Evolutionary conservation across 2,329 filamentous ascomycete genomes (phyloP), one percentile per base, ranked within the genome.

Genomic region (Aspergillus alliaceus): DNA sequence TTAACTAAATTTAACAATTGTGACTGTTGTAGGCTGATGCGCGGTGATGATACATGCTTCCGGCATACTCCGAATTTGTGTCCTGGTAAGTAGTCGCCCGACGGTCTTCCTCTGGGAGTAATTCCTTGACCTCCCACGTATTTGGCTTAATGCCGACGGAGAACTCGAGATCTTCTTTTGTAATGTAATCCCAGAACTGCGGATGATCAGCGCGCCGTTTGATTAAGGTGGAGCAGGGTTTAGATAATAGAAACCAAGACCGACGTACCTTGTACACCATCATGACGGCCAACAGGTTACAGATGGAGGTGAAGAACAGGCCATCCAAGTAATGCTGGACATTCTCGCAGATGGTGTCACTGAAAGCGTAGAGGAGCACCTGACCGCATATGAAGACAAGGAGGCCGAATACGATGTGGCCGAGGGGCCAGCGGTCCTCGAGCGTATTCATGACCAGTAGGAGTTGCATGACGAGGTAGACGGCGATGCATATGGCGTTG

Each of bases 181-280:
- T 99, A 75, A 99, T 99, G 15, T 93, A 97, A 72, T 99, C 95
- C 95, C 95, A 99, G 81, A 96, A 99, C 92, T 95, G 66, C 53
- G 40, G 46, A 18, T 32, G 29, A 27, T 48, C 29, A 48, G 44
- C 25, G n/a, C 57, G 46, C 42, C 63, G 15, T n/a, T 78, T 68
- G 77, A 72, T 57, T 47, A 39, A 15, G 44, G 15, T 42, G 29
- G 14, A n/a, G 5, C n/a, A 12, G 44, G 24, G 44, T 24, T 15
- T 22, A 39, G 54, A 15, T 39, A 50, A 40, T 15, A 9, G 37
- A 40, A 40, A 40, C 8, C 40, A 39, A 12, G 53, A 70, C 79
- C 61, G 20, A 40, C 37, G 18, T 76, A 88, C 91, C 89, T 99
- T 99, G 84, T 99, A 99, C 35, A 99, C 88, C 95, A 98, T 99